Evolutionary conservation across 345 rosid species (phyloP), one percentile per base, ranked within the genome.

Genomic region (Gossypium longicalyx): DNA sequence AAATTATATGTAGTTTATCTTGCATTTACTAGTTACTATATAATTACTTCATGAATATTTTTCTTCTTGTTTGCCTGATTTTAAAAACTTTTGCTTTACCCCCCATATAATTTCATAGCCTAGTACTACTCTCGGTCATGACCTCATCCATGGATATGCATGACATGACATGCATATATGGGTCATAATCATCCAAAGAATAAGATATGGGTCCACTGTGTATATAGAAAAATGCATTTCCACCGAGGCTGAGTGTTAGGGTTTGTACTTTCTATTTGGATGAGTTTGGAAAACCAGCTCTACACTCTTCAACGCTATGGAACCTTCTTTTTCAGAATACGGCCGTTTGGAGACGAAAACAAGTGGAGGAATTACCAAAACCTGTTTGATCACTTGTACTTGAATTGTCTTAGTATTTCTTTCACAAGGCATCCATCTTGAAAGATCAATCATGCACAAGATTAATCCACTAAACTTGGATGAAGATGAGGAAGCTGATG

Each of bases 401-500:
- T 79, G 75, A 54, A 74, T 49, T 54, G 12, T 59, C 38, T 41
- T 44, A 52, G 16, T 47, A 22, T 38, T 34, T 77, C 45, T 71
- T 9, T 16, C 71, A 4, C 57, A 67, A 48, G 70, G 4, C n/a
- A 12, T 45, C 34, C 17, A 62, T 22, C 54, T 68, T 72, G 78
- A 45, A 45, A 47, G 64, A 29, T 11, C 22, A 44, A 44, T 43
- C 16, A 59, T 53, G 48, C 27, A 69, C 81, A 58, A 25, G 81
- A 71, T 59, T 76, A 72, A 41, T 56, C 73, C 47, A 23, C 62
- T 58, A 20, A 67, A 71, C 73, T 51, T 69, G 73, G 45, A 51
- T 27, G 77, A 67, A 72, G 78, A 70, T 29, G 81, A 64, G n/a
- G 75, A 77, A 11, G 79, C 44, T 27, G 78, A 81, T n/a, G 75